Percentiles rank a stretch among this genome's conserved stretches.
Conservation (phyloP, 306 rosid species). For the Mucuna pruriens region DNA sequence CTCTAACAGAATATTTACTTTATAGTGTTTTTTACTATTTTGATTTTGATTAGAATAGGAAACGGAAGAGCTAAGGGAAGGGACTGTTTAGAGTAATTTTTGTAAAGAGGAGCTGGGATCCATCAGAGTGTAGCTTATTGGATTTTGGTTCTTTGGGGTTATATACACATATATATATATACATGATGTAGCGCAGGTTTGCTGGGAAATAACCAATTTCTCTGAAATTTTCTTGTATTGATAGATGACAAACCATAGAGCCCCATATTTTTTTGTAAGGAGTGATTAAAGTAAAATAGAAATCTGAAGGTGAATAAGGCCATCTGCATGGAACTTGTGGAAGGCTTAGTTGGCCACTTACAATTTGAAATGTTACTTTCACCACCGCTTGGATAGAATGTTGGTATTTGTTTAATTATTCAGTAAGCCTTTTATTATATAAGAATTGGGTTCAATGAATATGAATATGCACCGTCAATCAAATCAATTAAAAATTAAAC, state of each 20-base stretch:
- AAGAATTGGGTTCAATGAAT: too few relatives aligned
- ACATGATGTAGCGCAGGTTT: slow-evolving; percentile 43
- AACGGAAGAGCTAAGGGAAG: slow-evolving; percentile 38
- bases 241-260: slow-evolving; percentile 36
- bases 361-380: slow-evolving; percentile 5
- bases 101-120: slow-evolving; percentile 75
- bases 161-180: slow-evolving; percentile 35
- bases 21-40: slow-evolving; percentile 4
- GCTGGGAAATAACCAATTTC: slow-evolving; percentile 45
- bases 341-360: neutral
- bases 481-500: too few relatives aligned
- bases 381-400: neutral
- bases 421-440: neutral
- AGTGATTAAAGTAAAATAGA: slow-evolving; percentile 40
- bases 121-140: slow-evolving; percentile 42
- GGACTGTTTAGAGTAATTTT: slow-evolving; percentile 47
- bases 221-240: slow-evolving; percentile 49
- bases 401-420: neutral
- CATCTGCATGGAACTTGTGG: slow-evolving; percentile 11
- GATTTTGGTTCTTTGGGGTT: slow-evolving; percentile 42
- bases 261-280: slow-evolving; percentile 51
- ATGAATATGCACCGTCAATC: too few relatives aligned
- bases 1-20: slow-evolving; percentile 36
- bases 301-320: slow-evolving; percentile 36
- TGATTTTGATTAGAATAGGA: slow-evolving; percentile 41